Evolutionary conservation across 352 stramenopile species (phyloP), one percentile per base, ranked within the genome.

Genomic region (Vaucheria bursata): DNA sequence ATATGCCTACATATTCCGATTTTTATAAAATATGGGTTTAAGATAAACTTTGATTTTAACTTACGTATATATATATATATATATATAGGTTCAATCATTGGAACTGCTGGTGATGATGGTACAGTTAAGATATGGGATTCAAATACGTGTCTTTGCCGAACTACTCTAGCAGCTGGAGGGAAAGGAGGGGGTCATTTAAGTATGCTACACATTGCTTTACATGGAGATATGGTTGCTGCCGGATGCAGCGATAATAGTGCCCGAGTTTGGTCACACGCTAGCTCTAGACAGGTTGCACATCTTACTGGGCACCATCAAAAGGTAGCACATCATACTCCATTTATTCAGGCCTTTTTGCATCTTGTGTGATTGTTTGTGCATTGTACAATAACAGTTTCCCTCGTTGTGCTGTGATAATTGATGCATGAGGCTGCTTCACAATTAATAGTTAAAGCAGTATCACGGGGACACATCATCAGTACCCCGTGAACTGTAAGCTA

Each of bases 81-180:
- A n/a, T n/a, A n/a, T n/a, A n/a, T n/a, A n/a, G n/a, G n/a, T n/a
- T n/a, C n/a, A 50, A 34, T 79, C 33, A 36, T 78, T 7, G 77
- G 40, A 3, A 83, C 69, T 1, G 77, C 69, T 12, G 70, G 77
- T 6, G 34, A 74, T 31, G 71, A 83, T 52, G 70, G 71, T 37
- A 80, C 68, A 65, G 77, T 79, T n/a, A 83, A 83, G 70, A 65
- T 83, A 33, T 83, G 67, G 67, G 77, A 83, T 50, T 39, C 68
- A 7, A 50, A 37, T 25, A 74, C 53, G 29, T 71, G 71, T 0
- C 59, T 67, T 45, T 65, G 75, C 25, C 77, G 52, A 34, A 74
- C 68, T 25, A 75, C 35, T 18, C 77, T 83, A 6, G 77, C 77
- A 74, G 77, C 77, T 52, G 73, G 37, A 4, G 7, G 2, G 37